phyloP scores from a whole-genome alignment of 2,329 filamentous ascomycete genomes.

The Arthrobotrys sphaeroides region DNA sequence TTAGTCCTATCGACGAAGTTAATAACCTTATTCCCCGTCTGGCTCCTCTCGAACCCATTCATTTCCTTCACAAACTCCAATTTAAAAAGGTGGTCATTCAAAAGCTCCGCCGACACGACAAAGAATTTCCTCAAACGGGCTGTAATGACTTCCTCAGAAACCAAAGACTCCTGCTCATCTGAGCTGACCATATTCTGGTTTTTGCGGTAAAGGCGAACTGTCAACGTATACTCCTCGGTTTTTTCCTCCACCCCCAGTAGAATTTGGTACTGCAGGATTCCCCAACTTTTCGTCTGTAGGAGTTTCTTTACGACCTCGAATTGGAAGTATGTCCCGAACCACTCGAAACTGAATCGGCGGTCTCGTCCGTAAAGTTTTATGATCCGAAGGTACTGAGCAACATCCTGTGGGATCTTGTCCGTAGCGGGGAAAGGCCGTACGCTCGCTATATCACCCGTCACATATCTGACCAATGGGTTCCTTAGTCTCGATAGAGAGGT shows the following conservation, averaged over 20 bases:
- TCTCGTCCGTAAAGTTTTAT: conserved; percentile 62
- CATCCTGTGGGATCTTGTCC: not conserved
- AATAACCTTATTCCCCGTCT: conserved; percentile 44
- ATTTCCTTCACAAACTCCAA: conserved; percentile 20
- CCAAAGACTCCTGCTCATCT: not conserved
- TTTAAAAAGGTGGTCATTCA: conserved; percentile 16
- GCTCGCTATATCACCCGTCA: conserved; percentile 63
- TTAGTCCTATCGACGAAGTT: conserved; percentile 33
- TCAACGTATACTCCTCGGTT: not conserved
- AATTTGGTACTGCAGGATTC: conserved; percentile 63
- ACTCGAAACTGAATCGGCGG: conserved; percentile 63
- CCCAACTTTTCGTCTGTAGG: conserved; percentile 57
- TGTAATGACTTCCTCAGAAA: not conserved
- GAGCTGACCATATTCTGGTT: not conserved
- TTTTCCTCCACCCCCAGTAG: conserved; percentile 58
- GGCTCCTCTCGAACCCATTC: conserved; percentile 29
- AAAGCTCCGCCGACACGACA: not conserved
- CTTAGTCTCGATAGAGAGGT: conserved; percentile 63
- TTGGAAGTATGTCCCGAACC: conserved; percentile 62
- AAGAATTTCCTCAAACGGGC: not conserved
- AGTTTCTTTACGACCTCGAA: conserved; percentile 58
- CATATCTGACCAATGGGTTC: conserved; percentile 64
- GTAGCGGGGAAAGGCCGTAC: conserved; percentile 60
- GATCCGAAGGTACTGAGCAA: conserved; percentile 59
- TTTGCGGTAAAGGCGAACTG: conserved; percentile 21